These are phyloP conservation scores for Curvularia sp. DNA, from an alignment of 2,329 filamentous ascomycete genomes.

Conservation along the genomic window DNA sequence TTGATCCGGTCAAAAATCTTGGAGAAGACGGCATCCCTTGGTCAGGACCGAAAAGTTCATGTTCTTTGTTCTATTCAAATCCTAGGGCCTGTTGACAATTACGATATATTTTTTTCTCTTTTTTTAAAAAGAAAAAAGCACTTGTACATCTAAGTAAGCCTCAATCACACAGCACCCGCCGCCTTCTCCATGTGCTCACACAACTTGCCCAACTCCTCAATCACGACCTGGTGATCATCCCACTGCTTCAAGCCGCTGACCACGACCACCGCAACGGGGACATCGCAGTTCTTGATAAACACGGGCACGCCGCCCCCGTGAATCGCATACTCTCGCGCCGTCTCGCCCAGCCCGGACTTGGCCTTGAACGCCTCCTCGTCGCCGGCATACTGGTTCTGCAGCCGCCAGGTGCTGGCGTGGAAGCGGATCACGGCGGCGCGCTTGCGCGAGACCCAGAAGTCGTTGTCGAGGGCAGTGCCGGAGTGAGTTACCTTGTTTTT, in stretches of 20 bases:
- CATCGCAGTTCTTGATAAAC: slow-evolving; percentile 73
- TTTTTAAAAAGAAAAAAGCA: too few relatives aligned
- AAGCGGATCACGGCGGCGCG: slow-evolving; percentile 75
- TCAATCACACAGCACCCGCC: neutral
- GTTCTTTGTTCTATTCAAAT: too few relatives aligned
- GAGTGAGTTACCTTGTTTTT: slow-evolving; percentile 58
- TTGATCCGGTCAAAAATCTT: neutral
- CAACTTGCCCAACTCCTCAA: slow-evolving; percentile 57
- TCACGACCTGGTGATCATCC: slow-evolving; percentile 78
- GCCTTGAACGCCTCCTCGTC: slow-evolving; percentile 69
- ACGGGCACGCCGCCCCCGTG: slow-evolving; percentile 80
- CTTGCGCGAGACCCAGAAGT: slow-evolving; percentile 70
- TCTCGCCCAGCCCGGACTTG: slow-evolving; percentile 66
- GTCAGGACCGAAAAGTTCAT: too few relatives aligned
- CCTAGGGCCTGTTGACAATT: too few relatives aligned
- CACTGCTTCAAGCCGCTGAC: slow-evolving; percentile 80
- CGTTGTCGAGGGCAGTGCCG: slow-evolving; percentile 74
- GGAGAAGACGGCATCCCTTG: too few relatives aligned
- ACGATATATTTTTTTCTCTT: too few relatives aligned
- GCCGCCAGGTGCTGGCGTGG: slow-evolving; percentile 71
- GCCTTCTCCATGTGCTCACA: slow-evolving; percentile 19
- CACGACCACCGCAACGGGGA: slow-evolving; percentile 74
- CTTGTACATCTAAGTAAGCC: too few relatives aligned
- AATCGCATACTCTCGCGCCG: slow-evolving; percentile 71
- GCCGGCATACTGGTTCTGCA: slow-evolving; percentile 70